These are phyloP conservation scores for Neoscytalidium dimidiatum DNA, from an alignment of 2,329 filamentous ascomycete species.

Conservation along the genomic window DNA sequence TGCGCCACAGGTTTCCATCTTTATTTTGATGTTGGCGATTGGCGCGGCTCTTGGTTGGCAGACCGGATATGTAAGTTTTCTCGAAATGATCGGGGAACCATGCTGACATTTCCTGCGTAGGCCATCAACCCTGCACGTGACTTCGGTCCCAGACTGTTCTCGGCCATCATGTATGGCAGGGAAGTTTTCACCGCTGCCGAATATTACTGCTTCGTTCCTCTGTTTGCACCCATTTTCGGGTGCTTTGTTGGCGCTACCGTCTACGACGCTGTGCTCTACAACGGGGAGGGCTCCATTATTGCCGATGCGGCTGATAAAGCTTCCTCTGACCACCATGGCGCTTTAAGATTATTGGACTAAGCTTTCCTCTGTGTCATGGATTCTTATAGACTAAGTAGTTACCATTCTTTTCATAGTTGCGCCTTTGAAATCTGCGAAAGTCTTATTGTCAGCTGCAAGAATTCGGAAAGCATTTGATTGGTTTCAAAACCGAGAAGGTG, in stretches of 20 bases:
- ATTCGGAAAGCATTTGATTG: no score
- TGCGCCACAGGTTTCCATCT: constrained; percentile 49
- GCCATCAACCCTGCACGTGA: constrained; percentile 75
- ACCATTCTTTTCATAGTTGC: no score
- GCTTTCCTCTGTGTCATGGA: not conserved
- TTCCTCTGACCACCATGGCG: not conserved
- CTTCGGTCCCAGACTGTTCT: constrained; percentile 68
- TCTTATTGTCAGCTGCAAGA: no score
- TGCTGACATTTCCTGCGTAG: constrained; percentile 51
- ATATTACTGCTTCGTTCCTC: constrained; percentile 76
- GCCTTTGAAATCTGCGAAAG: no score
- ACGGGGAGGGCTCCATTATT: constrained; percentile 69
- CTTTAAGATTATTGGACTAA: not conserved
- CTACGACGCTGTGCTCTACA: constrained; percentile 70
- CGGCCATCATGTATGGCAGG: constrained; percentile 69
- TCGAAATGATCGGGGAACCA: not conserved
- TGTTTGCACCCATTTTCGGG: constrained; percentile 70
- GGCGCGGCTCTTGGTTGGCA: constrained; percentile 75
- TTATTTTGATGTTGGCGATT: constrained; percentile 74
- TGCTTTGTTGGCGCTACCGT: constrained; percentile 64
- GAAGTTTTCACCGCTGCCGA: constrained; percentile 66
- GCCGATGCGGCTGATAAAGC: constrained; percentile 32
- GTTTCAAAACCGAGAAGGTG: no score
- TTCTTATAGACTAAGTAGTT: no score
- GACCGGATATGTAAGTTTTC: constrained; percentile 47